phyloP scores from a whole-genome alignment of 2,329 filamentous ascomycete genomes.

The Colletotrichum sidae region DNA sequence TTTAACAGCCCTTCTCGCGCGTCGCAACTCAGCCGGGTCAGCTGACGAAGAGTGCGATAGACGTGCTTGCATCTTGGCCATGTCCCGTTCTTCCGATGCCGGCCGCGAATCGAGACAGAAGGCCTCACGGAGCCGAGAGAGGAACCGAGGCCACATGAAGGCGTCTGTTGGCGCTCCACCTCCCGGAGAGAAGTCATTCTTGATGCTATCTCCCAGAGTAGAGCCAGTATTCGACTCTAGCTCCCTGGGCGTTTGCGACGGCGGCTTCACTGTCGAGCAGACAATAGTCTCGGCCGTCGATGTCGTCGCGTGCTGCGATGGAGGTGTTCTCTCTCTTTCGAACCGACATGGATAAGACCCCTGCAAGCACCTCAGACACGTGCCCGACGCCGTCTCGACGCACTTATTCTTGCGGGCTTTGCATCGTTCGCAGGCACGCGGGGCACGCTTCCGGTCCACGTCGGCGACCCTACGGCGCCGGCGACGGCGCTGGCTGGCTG shows the following conservation, averaged over 20 bases:
- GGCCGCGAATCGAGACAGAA: conserved; percentile 42
- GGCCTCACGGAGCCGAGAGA: conserved; percentile 41
- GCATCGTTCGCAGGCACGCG: conserved; percentile 48
- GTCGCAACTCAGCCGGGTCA: conserved; percentile 37
- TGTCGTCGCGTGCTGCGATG: neutral
- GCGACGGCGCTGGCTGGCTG: conserved; percentile 9
- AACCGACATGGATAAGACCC: conserved; percentile 41
- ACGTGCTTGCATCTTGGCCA: conserved; percentile 39
- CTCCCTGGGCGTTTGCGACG: neutral
- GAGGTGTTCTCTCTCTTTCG: conserved; percentile 18
- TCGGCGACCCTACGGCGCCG: conserved; percentile 46
- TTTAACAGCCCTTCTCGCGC: conserved; percentile 40
- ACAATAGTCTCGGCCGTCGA: conserved; percentile 21
- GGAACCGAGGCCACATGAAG: conserved; percentile 44
- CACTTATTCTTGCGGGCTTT: conserved; percentile 51
- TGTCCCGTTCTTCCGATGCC: conserved; percentile 35
- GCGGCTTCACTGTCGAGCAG: neutral
- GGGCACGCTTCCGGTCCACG: conserved; percentile 48
- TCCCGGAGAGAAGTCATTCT: conserved; percentile 30
- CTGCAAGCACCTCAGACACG: conserved; percentile 45
- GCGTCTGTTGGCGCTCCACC: conserved; percentile 35
- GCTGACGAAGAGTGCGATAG: conserved; percentile 34
- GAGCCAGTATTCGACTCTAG: neutral
- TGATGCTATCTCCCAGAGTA: conserved; percentile 1
- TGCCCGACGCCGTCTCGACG: conserved; percentile 42